phyloP scores from a whole-genome alignment of 768 basidiomycete species.

The Suillus sp. region DNA sequence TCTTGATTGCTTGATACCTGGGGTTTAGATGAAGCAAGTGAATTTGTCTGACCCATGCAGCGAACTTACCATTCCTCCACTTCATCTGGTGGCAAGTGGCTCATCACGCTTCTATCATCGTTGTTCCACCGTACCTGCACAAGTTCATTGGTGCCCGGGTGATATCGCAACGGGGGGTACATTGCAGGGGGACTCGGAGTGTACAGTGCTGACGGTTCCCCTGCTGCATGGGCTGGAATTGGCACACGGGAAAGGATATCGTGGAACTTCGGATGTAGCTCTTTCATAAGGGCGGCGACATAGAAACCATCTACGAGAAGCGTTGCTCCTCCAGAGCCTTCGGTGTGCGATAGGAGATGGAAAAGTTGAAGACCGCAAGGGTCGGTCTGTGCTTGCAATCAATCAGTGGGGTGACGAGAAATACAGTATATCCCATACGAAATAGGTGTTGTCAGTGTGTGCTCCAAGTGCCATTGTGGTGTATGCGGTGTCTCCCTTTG shows the following conservation, averaged over 20 bases:
- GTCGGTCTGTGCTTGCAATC: constrained; percentile 60
- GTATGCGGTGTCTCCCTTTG: constrained; percentile 94
- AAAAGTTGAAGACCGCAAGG: constrained; percentile 96
- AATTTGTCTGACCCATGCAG: not conserved
- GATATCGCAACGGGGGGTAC: constrained; percentile 75
- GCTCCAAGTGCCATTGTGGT: constrained; percentile 84
- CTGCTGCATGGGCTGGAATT: constrained; percentile 87
- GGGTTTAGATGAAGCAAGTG: constrained; percentile 5
- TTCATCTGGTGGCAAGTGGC: constrained; percentile 51
- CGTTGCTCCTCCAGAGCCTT: constrained; percentile 82
- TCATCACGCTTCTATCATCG: constrained; percentile 86
- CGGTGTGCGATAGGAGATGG: constrained; percentile 84
- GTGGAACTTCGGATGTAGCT: constrained; percentile 72
- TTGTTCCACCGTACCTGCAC: constrained; percentile 91
- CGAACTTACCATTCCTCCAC: constrained; percentile 80
- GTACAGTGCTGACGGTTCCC: constrained; percentile 63
- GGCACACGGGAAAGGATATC: constrained; percentile 64
- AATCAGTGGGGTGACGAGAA: constrained; percentile 18
- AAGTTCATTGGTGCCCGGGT: constrained; percentile 58
- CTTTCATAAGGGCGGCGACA: constrained; percentile 76
- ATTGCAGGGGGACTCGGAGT: constrained; percentile 56
- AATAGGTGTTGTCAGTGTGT: constrained; percentile 77
- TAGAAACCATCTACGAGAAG: constrained; percentile 97
- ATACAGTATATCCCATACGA: constrained; percentile 24
- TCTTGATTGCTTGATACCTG: constrained; percentile 80